These are phyloP conservation scores for Lasiodiplodia gonubiensis DNA, from an alignment of 2,329 filamentous ascomycete species.

Conservation along the genomic window DNA sequence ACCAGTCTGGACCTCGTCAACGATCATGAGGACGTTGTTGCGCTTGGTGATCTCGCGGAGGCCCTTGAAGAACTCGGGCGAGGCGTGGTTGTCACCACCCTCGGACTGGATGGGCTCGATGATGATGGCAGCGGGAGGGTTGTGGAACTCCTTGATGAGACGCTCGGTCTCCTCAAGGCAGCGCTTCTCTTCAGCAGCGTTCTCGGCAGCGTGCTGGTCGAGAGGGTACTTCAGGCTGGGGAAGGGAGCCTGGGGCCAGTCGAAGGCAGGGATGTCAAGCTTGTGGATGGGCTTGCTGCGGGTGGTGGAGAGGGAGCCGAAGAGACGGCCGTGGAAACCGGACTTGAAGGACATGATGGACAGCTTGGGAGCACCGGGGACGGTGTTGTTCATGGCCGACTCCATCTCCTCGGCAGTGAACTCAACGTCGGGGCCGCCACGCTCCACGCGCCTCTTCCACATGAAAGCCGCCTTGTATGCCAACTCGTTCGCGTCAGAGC, in stretches of 20 bases:
- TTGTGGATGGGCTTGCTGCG: slow-evolving; percentile 95
- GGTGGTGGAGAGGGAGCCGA: slow-evolving; percentile 85
- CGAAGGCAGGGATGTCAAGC: slow-evolving; percentile 90
- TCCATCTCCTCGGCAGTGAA: slow-evolving; percentile 79
- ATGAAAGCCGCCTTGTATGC: slow-evolving; percentile 97
- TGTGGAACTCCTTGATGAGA: slow-evolving; percentile 77
- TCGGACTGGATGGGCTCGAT: slow-evolving; percentile 93
- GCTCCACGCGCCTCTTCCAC: slow-evolving; percentile 81
- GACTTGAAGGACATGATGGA: slow-evolving; percentile 89
- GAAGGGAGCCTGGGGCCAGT: slow-evolving; percentile 93
- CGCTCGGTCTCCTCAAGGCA: slow-evolving; percentile 84
- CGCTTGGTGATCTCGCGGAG: slow-evolving; percentile 79
- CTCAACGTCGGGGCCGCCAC: slow-evolving; percentile 76
- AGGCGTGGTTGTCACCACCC: slow-evolving; percentile 93
- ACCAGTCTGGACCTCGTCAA: slow-evolving; percentile 93
- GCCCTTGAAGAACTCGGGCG: slow-evolving; percentile 82
- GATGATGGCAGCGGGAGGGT: slow-evolving; percentile 79
- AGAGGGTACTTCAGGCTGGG: slow-evolving; percentile 86
- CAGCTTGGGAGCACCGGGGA: slow-evolving; percentile 76
- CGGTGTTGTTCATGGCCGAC: slow-evolving; percentile 79
- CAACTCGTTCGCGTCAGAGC: slow-evolving; percentile 91
- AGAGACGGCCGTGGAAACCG: slow-evolving; percentile 88
- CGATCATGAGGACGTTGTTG: slow-evolving; percentile 82
- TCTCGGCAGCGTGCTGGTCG: slow-evolving; percentile 78
- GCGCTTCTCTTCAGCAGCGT: slow-evolving; percentile 78